Base-by-base conservation (phyloP, 2,329 filamentous ascomycete species). In the Neofusicoccum sp. region DNA sequence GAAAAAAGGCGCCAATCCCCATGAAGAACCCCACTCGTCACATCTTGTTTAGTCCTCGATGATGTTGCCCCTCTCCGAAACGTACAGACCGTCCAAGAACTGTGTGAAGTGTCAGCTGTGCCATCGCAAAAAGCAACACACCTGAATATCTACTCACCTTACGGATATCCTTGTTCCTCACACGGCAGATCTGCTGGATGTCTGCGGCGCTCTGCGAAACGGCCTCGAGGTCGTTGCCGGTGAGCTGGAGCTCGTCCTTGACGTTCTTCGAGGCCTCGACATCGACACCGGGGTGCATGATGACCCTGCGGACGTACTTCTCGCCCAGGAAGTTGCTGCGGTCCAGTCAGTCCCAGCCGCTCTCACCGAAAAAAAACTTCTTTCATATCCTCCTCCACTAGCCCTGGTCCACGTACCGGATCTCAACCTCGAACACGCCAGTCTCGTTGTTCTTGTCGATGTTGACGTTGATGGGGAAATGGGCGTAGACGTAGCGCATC, bases 401-500 rank as follows among this genome's bases (percentile, higher is more conserved):
- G 41, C 30, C 14, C 8, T 6, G 30, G 26, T 40, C 56, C 47
- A 80, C 88, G 73, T 88, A 93, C 89, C 95, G 89, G 85, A 99
- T 98, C 89, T 99, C 95, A 77, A 99, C 90, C 82, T 96, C 90
- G 78, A 76, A 89, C 73, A 88, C 82, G 71, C 88, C 93, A 67
- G 91, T 95, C 84, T 98, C 95, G 76, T 80, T 79, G 87, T 93
- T 93, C 89, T 97, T 93, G 75, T 96, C 92, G 71, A 99, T 82
- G 86, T 97, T 98, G 84, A 99, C 93, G 87, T 99, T 99, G 91
- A 99, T 99, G 82, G 95, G 95, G 79, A 99, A 99, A 89, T 99
- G 95, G 79, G 95, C 95, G 81, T 99, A 99, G 82, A 99, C 95
- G 85, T 99, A 99, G 77, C 96, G 91, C 93, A 99, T 98, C 91